Conservation (phyloP, 1,139 yeast species). For the Barnettozyma hawaiiensis region DNA sequence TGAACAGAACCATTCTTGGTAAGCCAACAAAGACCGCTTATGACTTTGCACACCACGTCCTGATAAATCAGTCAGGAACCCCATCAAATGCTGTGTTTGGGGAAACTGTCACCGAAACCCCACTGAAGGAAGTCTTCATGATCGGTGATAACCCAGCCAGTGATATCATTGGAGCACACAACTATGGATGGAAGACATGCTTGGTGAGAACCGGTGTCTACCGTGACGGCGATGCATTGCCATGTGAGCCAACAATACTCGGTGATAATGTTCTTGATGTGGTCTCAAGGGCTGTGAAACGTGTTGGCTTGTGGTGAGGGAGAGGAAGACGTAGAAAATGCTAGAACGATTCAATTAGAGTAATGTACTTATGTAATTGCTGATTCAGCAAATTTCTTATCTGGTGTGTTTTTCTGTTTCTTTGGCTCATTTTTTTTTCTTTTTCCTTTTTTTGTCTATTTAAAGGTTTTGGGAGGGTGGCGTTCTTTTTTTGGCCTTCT, state of each 20-base stretch:
- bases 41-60: conserved; percentile 72
- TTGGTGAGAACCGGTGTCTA: conserved; percentile 87
- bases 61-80: conserved; percentile 49
- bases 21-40: conserved; percentile 81
- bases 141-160: conserved; percentile 95
- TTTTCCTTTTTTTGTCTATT: too few relatives aligned
- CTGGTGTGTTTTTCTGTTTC: too few relatives aligned
- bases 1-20: conserved; percentile 65
- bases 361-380: not conserved
- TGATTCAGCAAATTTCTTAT: not conserved
- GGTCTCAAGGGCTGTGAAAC: conserved; percentile 28
- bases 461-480: not conserved
- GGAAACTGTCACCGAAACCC: conserved; percentile 15
- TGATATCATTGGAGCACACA: conserved; percentile 85
- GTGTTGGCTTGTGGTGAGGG: conserved; percentile 16
- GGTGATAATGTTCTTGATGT: conserved; percentile 35
- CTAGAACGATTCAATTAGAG: not conserved
- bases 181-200: conserved; percentile 82
- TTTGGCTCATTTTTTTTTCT: too few relatives aligned
- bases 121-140: conserved; percentile 60
- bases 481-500: not conserved
- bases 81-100: conserved; percentile 20
- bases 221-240: conserved; percentile 55
- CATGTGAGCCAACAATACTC: conserved; percentile 34
- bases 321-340: not conserved